These are phyloP conservation scores for Exophiala viscosa DNA, from an alignment of 2,329 filamentous ascomycete genomes.

Conservation along the genomic window DNA sequence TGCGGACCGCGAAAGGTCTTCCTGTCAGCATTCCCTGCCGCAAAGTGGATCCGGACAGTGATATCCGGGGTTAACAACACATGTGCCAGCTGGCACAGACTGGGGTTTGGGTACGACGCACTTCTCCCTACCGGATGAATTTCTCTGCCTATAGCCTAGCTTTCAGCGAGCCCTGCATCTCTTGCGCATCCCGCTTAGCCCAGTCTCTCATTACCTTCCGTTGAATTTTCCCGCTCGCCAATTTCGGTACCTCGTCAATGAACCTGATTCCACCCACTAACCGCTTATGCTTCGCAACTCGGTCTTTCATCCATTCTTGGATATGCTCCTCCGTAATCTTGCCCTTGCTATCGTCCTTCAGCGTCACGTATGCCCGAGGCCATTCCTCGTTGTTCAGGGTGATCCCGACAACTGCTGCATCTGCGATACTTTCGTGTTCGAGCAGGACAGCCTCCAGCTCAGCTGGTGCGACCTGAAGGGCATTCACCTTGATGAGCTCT, in stretches of 20 bases:
- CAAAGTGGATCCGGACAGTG: too few species aligned
- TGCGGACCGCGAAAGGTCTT: too few species aligned
- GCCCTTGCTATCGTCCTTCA: constrained; percentile 8
- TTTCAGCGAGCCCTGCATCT: too few species aligned
- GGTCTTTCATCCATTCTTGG: constrained; percentile 33
- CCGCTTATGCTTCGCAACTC: constrained; percentile 33
- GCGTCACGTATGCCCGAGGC: constrained; percentile 43
- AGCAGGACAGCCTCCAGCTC: constrained; percentile 46
- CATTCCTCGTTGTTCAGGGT: constrained; percentile 34
- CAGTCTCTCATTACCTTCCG: too few species aligned
- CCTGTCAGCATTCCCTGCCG: too few species aligned
- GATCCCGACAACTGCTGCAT: constrained; percentile 47
- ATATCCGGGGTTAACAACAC: too few species aligned
- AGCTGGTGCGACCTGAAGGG: constrained; percentile 41
- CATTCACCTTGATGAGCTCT: constrained; percentile 52
- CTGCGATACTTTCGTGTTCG: constrained; percentile 41
- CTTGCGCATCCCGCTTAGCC: too few species aligned
- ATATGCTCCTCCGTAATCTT: constrained; percentile 11
- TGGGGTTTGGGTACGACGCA: too few species aligned
- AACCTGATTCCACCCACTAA: constrained; percentile 45
- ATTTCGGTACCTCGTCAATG: constrained; percentile 48
- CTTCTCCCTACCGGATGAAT: too few species aligned
- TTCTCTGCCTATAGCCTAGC: too few species aligned
- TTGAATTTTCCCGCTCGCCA: constrained; percentile 44
- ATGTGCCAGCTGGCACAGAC: too few species aligned